Base-by-base conservation (phyloP, 352 stramenopile genomes). In the Pythium rishiriense region DNA sequence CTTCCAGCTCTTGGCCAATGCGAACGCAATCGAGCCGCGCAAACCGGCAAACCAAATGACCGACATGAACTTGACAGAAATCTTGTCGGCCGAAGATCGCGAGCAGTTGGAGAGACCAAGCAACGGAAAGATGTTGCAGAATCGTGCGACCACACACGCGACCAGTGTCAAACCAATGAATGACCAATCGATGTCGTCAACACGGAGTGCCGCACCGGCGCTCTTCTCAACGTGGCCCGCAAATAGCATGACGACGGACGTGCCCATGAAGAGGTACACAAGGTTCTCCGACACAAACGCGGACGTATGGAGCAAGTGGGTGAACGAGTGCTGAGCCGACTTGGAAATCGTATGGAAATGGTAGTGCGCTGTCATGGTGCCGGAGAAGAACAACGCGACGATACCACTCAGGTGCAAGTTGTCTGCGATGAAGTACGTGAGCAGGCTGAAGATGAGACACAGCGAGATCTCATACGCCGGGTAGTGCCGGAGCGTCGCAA, bases 301-400 rank as follows among this genome's bases (percentile, higher is more conserved):
- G 21, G 87, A 62, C 12, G 83, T 94, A 66, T 93, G 86, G n/a
- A 94, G 71, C 62, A 94, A 56, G 62, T 94, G 86, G 42, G 81
- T 91, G 67, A 94, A 92, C 47, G 86, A 81, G 64, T 93, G 86
- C 70, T 94, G 86, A 5, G 83, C 86, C 15, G 85, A 85, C 45
- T 78, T 81, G 29, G 83, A 93, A 52, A 94, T 83, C 35, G 86
- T 94, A 62, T 94, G 83, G 66, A 93, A 94, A 47, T 94, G 86
- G 60, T 94, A 94, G 58, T 94, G 86, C 47, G 86, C 83, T 24
- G 86, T 94, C 81, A 95, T 91, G 4, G 86, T 93, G 22, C 86
- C 95, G 9, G 90, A 97, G 63, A 98, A 98, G 49, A 98, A 92
- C 17, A 98, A 88, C 29, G 91, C 87, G 28, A 98, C 93, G 69